Conservation (phyloP, 1,139 yeast genomes). For the Kurtzmaniella quercitrusa region DNA sequence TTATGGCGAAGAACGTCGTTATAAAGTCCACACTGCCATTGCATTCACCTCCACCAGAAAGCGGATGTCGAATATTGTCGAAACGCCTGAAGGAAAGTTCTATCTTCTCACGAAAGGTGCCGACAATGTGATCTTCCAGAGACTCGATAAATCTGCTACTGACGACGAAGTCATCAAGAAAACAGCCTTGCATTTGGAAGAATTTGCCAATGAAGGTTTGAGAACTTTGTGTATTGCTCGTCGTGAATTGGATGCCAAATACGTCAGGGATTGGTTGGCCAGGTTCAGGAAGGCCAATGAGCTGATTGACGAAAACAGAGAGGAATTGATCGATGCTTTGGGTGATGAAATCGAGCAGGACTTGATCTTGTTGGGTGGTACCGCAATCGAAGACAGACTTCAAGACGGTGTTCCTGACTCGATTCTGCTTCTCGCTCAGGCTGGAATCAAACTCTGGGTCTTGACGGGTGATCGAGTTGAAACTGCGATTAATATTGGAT, state of each 20-base stretch:
- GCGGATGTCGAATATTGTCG: conserved; percentile 57
- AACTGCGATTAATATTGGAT: conserved; percentile 49
- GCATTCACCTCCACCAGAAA: conserved; percentile 91
- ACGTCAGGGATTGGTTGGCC: conserved; percentile 63
- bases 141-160: conserved; percentile 45
- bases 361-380: conserved; percentile 43
- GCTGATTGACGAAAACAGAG: conserved; percentile 60
- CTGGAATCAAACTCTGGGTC: conserved; percentile 51
- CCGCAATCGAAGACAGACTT: conserved; percentile 48
- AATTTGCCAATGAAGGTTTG: conserved; percentile 93
- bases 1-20: conserved; percentile 71
- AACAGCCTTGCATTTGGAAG: conserved; percentile 79
- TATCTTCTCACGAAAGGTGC: conserved; percentile 88
- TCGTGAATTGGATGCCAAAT: conserved; percentile 58
- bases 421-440: conserved; percentile 38
- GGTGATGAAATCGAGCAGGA: conserved; percentile 47
- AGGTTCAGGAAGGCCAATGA: conserved; percentile 71
- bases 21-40: conserved; percentile 68
- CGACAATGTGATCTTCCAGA: conserved; percentile 80
- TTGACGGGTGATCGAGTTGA: conserved; percentile 50
- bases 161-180: conserved; percentile 36
- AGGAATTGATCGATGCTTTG: conserved; percentile 41
- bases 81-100: conserved; percentile 45
- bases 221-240: conserved; percentile 93
- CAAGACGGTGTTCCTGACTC: conserved; percentile 52